These are phyloP conservation scores for Cladosporium sp. DNA, from an alignment of 2,329 filamentous ascomycete species.

Conservation along the genomic window DNA sequence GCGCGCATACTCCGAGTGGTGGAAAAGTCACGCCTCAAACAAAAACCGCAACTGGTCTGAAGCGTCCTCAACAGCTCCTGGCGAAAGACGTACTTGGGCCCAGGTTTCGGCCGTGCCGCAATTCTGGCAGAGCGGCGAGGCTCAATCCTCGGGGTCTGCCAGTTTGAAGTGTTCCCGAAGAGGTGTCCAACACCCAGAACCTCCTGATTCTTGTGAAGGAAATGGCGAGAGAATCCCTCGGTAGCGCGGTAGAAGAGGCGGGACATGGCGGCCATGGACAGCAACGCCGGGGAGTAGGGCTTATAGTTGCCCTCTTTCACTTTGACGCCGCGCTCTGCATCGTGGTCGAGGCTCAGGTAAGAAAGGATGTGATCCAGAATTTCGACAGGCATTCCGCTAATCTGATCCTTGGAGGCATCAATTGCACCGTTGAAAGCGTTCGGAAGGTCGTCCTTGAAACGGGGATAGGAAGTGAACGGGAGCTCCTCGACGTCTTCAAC, in stretches of 20 bases:
- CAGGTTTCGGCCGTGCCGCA: constrained; percentile 1
- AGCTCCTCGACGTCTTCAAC: neutral
- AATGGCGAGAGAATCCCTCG: constrained; percentile 11
- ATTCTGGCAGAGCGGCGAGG: constrained; percentile 12
- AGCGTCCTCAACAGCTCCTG: neutral
- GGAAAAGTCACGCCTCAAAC: neutral
- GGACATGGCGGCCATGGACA: constrained; percentile 16
- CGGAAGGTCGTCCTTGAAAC: constrained; percentile 11
- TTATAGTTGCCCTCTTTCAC: neutral
- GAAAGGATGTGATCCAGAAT: constrained; percentile 14
- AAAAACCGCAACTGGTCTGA: neutral
- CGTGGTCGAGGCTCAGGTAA: constrained; percentile 14
- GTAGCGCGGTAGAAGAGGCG: constrained; percentile 8
- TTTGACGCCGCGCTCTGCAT: constrained; percentile 12
- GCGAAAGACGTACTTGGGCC: neutral
- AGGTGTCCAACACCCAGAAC: neutral
- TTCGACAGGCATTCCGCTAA: constrained; percentile 13
- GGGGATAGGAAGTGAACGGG: neutral
- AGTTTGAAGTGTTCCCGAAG: too few relatives aligned
- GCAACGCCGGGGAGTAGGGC: neutral
- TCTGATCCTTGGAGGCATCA: constrained; percentile 12
- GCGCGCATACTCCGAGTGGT: neutral
- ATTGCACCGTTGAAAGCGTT: constrained; percentile 10
- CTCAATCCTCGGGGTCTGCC: neutral
- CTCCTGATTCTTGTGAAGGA: constrained; percentile 4